Evolutionary conservation across 2,329 filamentous ascomycete genomes (phyloP).

Genomic region (Trichophyton schoenleinii): DNA sequence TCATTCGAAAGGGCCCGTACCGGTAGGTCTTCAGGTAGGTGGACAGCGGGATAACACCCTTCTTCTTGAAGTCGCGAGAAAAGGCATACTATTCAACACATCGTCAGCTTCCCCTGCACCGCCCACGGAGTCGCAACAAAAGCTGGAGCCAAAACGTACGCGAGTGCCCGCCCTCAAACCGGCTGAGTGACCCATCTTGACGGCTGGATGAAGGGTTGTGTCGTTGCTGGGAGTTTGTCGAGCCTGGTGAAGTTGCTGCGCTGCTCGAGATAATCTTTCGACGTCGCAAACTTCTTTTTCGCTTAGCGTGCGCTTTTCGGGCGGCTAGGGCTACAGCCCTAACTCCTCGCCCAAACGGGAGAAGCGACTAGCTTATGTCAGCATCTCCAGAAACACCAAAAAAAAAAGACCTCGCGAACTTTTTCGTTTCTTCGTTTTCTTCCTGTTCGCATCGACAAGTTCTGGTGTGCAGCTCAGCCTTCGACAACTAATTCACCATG

Average conservation of each 20-base stretch:
- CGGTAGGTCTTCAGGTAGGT: constrained; percentile 94
- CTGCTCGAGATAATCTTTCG: neutral
- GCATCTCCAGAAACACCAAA: neutral
- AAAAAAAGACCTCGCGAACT: constrained; percentile 7
- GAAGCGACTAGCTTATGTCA: constrained; percentile 6
- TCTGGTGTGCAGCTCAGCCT: constrained; percentile 12
- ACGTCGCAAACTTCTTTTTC: constrained; percentile 12
- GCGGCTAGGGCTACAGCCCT: constrained; percentile 13
- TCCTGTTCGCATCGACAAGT: constrained; percentile 17
- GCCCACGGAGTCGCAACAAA: constrained; percentile 3
- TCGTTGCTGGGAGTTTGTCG: constrained; percentile 31
- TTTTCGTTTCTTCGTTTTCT: constrained; percentile 13
- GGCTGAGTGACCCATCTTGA: constrained; percentile 73
- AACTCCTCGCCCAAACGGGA: constrained; percentile 8
- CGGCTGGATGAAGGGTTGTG: constrained; percentile 29
- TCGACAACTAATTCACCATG: constrained; percentile 28
- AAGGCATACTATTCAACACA: constrained; percentile 60
- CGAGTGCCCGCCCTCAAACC: constrained; percentile 79
- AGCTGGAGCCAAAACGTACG: constrained; percentile 40
- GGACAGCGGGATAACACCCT: constrained; percentile 82
- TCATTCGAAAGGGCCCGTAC: constrained; percentile 36
- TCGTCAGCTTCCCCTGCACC: constrained; percentile 23
- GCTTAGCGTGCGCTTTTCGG: constrained; percentile 12
- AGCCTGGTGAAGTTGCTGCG: constrained; percentile 12
- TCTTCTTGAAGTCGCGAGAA: constrained; percentile 85